Percentiles rank a stretch among this genome's conserved stretches.
Evolutionary conservation across 2,329 filamentous ascomycete genomes (phyloP).

Genomic region (Dothiorella sarmentorum): DNA sequence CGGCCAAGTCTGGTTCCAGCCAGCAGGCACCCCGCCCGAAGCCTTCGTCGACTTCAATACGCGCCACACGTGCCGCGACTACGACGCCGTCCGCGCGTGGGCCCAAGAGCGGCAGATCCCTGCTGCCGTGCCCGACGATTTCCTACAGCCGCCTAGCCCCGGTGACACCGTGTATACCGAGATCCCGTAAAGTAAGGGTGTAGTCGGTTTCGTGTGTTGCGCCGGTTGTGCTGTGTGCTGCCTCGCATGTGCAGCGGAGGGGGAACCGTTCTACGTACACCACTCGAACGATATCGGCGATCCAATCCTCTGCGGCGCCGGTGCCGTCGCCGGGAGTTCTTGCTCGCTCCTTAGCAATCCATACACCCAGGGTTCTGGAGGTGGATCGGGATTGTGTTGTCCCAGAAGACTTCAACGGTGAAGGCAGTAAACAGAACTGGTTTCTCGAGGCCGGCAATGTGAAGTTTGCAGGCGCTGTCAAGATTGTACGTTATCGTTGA

Average conservation of each 20-base stretch:
- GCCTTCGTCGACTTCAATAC: conserved; percentile 63
- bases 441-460: conserved; percentile 40
- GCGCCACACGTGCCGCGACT: conserved; percentile 57
- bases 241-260: too few species aligned
- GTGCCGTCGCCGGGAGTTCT: conserved; percentile 23
- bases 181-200: conserved; percentile 30
- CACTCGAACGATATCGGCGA: conserved; percentile 33
- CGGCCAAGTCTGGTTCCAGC: conserved; percentile 59
- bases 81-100: conserved; percentile 53
- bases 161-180: conserved; percentile 30
- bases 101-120: conserved; percentile 53
- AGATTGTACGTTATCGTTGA: not conserved
- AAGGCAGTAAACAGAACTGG: conserved; percentile 39
- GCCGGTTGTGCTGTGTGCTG: too few species aligned
- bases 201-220: too few species aligned
- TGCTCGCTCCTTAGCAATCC: not conserved
- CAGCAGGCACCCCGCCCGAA: conserved; percentile 41
- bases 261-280: too few species aligned
- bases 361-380: conserved; percentile 40
- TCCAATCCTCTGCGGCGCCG: conserved; percentile 32
- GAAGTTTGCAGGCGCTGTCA: conserved; percentile 38
- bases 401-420: conserved; percentile 45
- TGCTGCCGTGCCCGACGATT: conserved; percentile 41
- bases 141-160: conserved; percentile 40
- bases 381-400: conserved; percentile 38